A percentile compares a stretch with the other conserved stretches of the same genome.
These are phyloP conservation scores for Candida parachauliodes DNA, from an alignment of 805 yeast genomes.

Conservation along the genomic window DNA sequence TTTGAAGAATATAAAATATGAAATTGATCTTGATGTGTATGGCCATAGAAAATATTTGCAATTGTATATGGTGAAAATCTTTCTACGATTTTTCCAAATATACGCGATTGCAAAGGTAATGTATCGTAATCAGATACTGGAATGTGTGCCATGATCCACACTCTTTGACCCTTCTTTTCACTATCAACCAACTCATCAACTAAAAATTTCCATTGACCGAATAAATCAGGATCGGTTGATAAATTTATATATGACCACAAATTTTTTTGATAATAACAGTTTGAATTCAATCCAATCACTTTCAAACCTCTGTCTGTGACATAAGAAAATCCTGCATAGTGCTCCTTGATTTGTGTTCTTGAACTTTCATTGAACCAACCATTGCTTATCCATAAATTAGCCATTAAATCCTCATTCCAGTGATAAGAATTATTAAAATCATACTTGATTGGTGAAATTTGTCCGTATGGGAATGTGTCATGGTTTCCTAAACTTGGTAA, in stretches of 20 bases:
- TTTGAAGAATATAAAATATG: conserved; percentile 50
- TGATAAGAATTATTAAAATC: conserved; percentile 27
- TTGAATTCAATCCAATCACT: conserved; percentile 60
- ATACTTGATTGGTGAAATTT: conserved; percentile 48
- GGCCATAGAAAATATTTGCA: conserved; percentile 68
- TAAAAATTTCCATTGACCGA: conserved; percentile 60
- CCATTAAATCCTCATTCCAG: conserved; percentile 34
- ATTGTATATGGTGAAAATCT: conserved; percentile 67
- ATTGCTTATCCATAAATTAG: conserved; percentile 31
- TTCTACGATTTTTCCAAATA: conserved; percentile 54
- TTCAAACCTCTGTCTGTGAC: conserved; percentile 55
- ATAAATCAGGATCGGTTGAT: conserved; percentile 52
- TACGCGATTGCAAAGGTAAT: conserved; percentile 56
- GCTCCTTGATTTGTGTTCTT: conserved; percentile 30
- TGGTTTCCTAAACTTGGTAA: conserved; percentile 67
- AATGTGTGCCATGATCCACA: conserved; percentile 71
- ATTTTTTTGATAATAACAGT: conserved; percentile 63
- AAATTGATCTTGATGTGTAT: conserved; percentile 70
- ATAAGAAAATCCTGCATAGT: conserved; percentile 61
- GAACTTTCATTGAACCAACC: conserved; percentile 33
- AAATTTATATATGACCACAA: conserved; percentile 49
- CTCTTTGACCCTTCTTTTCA: conserved; percentile 56
- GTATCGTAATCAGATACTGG: conserved; percentile 53
- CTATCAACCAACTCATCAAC: conserved; percentile 58
- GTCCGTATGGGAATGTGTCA: conserved; percentile 70